Evolutionary conservation across 345 rosid species (phyloP).

Genomic region (Linum tenue): DNA sequence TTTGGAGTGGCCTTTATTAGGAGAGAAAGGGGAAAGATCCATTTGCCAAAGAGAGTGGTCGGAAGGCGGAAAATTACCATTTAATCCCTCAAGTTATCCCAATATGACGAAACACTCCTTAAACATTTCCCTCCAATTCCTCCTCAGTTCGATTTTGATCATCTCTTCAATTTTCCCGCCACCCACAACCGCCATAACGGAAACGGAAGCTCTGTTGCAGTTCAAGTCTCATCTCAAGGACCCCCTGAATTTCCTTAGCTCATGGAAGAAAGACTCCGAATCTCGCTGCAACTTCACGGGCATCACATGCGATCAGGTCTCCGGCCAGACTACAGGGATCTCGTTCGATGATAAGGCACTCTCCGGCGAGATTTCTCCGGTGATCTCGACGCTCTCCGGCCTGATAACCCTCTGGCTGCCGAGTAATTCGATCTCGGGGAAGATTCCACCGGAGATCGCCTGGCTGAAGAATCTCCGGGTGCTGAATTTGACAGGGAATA

Average conservation of each 20-base stretch:
- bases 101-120: not conserved
- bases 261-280: conserved; percentile 49
- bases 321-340: conserved; percentile 45
- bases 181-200: conserved; percentile 25
- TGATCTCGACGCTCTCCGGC: conserved; percentile 30
- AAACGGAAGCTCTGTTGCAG: conserved; percentile 52
- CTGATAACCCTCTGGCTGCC: conserved; percentile 71
- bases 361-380: conserved; percentile 45
- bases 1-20: not conserved
- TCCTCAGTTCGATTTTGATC: conserved; percentile 1
- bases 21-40: not conserved
- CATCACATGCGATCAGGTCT: conserved; percentile 36
- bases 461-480: conserved; percentile 49
- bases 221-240: conserved; percentile 55
- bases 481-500: conserved; percentile 76
- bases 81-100: not conserved
- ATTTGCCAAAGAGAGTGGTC: not conserved
- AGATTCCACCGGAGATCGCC: conserved; percentile 54
- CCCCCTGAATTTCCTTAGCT: conserved; percentile 39
- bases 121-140: not conserved
- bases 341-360: conserved; percentile 42
- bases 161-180: conserved; percentile 29
- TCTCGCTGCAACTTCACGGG: conserved; percentile 62
- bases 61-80: not conserved
- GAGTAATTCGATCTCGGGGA: conserved; percentile 56